Evolutionary conservation across 257 asterid genomes (phyloP).

Genomic region (Solanum habrochaites): DNA sequence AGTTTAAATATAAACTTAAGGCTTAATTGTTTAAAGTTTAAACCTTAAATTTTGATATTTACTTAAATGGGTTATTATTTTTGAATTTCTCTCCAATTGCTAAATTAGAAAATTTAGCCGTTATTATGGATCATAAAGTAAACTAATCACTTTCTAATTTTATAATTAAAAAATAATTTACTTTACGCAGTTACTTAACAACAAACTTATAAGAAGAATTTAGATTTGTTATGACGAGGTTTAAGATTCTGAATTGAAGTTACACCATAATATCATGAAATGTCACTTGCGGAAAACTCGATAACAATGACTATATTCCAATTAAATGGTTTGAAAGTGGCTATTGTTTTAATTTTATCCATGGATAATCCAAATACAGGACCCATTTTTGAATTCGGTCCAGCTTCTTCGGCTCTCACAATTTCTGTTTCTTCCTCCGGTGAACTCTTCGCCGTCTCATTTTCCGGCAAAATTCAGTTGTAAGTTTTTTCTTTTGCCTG

Average conservation of each 20-base stretch:
- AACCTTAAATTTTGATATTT: too few relatives aligned
- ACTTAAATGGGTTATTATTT: not conserved
- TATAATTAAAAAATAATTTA: too few relatives aligned
- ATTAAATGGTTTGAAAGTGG: not conserved
- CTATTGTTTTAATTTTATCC: not conserved
- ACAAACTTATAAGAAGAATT: too few relatives aligned
- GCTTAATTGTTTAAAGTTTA: too few relatives aligned
- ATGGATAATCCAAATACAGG: not conserved
- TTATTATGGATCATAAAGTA: too few relatives aligned
- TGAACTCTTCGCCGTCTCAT: not conserved
- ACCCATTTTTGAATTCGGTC: not conserved
- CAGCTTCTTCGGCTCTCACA: not conserved
- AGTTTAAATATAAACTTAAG: too few relatives aligned
- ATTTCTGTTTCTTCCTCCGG: not conserved
- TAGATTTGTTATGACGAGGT: too few relatives aligned
- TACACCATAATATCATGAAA: not conserved
- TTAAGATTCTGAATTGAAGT: too few relatives aligned
- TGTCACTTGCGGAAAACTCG: not conserved
- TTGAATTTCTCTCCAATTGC: not conserved
- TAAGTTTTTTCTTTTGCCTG: not conserved
- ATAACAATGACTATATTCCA: not conserved
- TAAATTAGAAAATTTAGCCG: too few relatives aligned
- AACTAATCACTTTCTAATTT: too few relatives aligned
- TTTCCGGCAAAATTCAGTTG: not conserved
- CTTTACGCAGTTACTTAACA: too few relatives aligned